Evolutionary conservation across 2,329 filamentous ascomycete genomes (phyloP), one percentile per base, ranked within the genome.

Genomic region (Aspergillus fumigatiaffinis): DNA sequence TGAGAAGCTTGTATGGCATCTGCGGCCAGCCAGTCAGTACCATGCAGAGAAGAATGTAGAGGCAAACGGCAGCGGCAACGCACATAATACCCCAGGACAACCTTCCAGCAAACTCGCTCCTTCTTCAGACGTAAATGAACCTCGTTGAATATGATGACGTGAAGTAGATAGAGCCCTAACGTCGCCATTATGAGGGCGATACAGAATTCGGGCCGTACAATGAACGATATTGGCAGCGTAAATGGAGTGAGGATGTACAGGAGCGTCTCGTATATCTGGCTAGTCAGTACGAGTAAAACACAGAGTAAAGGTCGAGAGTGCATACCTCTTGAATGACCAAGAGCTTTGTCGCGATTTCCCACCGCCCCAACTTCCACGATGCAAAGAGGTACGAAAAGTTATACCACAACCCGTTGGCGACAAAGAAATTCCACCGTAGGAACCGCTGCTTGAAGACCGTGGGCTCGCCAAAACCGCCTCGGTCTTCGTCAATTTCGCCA

Each of bases 381-480:
- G 66, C 66, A 1, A 81, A 54, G 20, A 82, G 77, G 54, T 82
- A 82, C 3, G 66, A 62, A 61, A 80, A 66, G 60, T 81, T 77
- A 62, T 80, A 78, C 64, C 71, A 80, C 65, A 82, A 73, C 14
- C 79, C 74, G 44, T 77, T 77, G 2, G 80, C 75, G 53, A 80
- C 79, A 68, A 82, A 82, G 67, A 81, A 82, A 51, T 82, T 82
- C 80, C 80, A 82, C 14, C 79, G 68, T 52, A 73, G 73, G 62
- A 82, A 81, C 1, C 80, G 71, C 63, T 82, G 80, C 57, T 75
- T 76, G 66, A 78, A 80, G n/a, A 82, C 75, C 0, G 79, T 82
- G 77, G 79, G 81, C 63, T 82, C 80, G 9, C 80, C 80, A 54
- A 80, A 82, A 0, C 80, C 80, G 46, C 79, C 80, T 21, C 80